phyloP scores from a whole-genome alignment of 495 filamentous ascomycete species.

The Friedmanniomyces simplex region DNA sequence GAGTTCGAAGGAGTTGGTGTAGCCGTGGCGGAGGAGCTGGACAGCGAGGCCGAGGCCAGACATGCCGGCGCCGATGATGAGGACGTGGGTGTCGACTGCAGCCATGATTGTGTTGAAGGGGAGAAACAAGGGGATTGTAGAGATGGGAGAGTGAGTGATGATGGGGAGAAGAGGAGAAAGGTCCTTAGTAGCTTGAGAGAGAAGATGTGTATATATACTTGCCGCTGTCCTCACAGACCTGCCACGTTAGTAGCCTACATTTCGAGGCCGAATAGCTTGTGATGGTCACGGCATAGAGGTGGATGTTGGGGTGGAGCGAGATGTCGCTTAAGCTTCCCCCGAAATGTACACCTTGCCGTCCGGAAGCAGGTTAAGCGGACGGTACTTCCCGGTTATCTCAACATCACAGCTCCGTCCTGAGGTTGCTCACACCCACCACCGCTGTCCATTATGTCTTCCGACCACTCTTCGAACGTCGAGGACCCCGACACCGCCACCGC shows the following conservation, averaged over 20 bases:
- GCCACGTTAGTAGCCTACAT: not conserved
- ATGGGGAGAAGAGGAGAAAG: no score
- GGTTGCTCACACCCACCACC: not conserved
- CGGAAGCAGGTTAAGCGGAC: not conserved
- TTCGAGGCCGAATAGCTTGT: not conserved
- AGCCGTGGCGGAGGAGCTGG: constrained; percentile 22
- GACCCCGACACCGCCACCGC: not conserved
- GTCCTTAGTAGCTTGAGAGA: no score
- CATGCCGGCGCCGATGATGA: constrained; percentile 29
- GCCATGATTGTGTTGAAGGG: not conserved
- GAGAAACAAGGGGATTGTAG: not conserved
- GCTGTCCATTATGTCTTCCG: not conserved
- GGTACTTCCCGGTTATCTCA: not conserved
- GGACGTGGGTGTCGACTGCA: constrained; percentile 22
- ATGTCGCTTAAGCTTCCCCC: not conserved
- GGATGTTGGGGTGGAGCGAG: not conserved
- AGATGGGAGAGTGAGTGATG: not conserved
- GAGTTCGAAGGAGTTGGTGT: constrained; percentile 22
- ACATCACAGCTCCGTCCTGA: not conserved
- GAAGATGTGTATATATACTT: not conserved
- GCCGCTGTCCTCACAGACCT: not conserved
- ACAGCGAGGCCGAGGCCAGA: constrained; percentile 27
- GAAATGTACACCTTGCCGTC: not conserved
- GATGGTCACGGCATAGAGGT: not conserved
- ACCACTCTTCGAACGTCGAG: not conserved